A percentile compares a stretch with the other conserved stretches of the same genome.
Evolutionary conservation across 768 basidiomycete genomes (phyloP).

Genomic region (Tubosaeta sp.): DNA sequence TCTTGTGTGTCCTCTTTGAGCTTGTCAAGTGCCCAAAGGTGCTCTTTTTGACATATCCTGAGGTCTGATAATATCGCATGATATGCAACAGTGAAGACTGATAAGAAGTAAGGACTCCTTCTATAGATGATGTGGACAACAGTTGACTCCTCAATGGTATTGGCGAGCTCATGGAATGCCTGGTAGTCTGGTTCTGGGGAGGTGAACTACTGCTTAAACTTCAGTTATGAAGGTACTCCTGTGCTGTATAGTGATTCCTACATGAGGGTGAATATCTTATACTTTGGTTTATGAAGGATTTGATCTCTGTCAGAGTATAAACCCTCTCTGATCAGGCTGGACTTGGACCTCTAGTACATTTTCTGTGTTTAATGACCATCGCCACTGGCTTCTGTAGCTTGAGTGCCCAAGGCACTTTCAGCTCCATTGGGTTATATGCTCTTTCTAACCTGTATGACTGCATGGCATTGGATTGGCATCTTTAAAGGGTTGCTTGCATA

Average conservation of each 20-base stretch:
- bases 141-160: conserved; percentile 23
- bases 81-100: conserved; percentile 64
- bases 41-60: conserved; percentile 56
- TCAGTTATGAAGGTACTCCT: conserved; percentile 11
- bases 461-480: conserved; percentile 19
- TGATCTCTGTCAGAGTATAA: conserved; percentile 32
- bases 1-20: conserved; percentile 65
- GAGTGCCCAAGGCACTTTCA: conserved; percentile 10
- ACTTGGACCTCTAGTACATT: conserved; percentile 19
- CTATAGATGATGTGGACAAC: conserved; percentile 42
- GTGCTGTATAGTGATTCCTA: conserved; percentile 7
- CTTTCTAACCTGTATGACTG: conserved; percentile 25
- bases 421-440: conserved; percentile 19
- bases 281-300: conserved; percentile 27
- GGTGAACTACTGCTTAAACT: conserved; percentile 21
- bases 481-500: conserved; percentile 16
- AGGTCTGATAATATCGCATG: conserved; percentile 50
- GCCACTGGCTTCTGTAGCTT: conserved; percentile 8
- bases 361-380: conserved; percentile 17
- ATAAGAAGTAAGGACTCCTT: conserved; percentile 55
- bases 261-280: conserved; percentile 22
- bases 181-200: conserved; percentile 11
- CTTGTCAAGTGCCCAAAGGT: conserved; percentile 57
- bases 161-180: conserved; percentile 10
- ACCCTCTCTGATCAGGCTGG: conserved; percentile 32